Evolutionary conservation across 495 filamentous ascomycete species (phyloP).

Genomic region (Letharia lupina): DNA sequence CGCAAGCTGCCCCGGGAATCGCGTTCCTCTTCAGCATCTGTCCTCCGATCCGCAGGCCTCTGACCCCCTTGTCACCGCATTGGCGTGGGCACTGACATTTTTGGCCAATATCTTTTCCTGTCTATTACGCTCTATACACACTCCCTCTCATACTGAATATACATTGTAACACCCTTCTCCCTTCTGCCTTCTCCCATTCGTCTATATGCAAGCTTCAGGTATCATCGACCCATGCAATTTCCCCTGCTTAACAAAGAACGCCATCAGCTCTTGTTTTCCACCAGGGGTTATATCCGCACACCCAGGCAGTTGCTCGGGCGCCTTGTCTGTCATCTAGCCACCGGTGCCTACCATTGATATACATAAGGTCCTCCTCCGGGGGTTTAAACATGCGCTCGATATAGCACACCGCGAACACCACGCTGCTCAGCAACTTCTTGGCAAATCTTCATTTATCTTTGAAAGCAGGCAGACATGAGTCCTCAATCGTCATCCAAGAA

Average conservation of each 20-base stretch:
- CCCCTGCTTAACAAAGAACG: constrained; percentile 1
- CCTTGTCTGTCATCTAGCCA: background rate
- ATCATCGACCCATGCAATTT: constrained; percentile 6
- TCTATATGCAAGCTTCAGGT: constrained; percentile 12
- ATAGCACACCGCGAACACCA: background rate
- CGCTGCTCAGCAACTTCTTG: background rate
- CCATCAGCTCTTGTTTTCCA: constrained; percentile 5
- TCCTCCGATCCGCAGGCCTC: constrained; percentile 14
- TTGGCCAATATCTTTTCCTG: constrained; percentile 1
- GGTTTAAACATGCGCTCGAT: background rate
- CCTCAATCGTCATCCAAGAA: constrained; percentile 16
- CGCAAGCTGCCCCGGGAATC: constrained; percentile 8
- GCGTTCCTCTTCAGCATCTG: constrained; percentile 10
- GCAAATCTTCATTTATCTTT: background rate
- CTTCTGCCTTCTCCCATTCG: background rate
- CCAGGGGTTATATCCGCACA: constrained; percentile 15
- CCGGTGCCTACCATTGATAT: background rate
- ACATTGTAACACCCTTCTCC: background rate
- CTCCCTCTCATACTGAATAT: background rate
- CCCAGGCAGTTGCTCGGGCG: constrained; percentile 15
- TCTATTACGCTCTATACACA: constrained; percentile 9
- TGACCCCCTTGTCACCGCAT: background rate
- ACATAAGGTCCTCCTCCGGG: constrained; percentile 5
- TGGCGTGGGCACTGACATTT: constrained; percentile 9
- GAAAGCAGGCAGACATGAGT: constrained; percentile 11